These are phyloP conservation scores for Sungouiella thailandica DNA, from an alignment of 805 yeast genomes.

Conservation along the genomic window DNA sequence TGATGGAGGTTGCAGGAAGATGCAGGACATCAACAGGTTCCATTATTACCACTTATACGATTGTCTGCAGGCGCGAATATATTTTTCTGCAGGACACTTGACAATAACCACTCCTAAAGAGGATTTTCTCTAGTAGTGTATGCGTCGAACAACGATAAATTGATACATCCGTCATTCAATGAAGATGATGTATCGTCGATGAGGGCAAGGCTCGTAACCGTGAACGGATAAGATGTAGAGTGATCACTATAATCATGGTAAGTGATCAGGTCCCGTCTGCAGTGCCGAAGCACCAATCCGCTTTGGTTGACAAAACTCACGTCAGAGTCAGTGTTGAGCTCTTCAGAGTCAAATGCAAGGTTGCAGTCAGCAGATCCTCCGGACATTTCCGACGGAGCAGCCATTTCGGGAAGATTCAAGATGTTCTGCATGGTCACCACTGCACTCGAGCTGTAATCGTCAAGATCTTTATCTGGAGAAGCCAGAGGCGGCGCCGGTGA, in stretches of 20 bases:
- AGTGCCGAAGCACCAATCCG: constrained; percentile 18
- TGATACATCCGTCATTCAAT: constrained; percentile 39
- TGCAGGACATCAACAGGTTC: too few species aligned
- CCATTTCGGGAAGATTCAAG: constrained; percentile 27
- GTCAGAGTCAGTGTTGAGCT: constrained; percentile 29
- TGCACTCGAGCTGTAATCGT: not conserved
- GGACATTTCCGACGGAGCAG: constrained; percentile 17
- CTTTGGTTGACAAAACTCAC: constrained; percentile 25
- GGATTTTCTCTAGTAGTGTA: constrained; percentile 40
- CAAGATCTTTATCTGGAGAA: not conserved
- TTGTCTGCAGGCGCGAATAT: too few species aligned
- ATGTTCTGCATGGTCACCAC: constrained; percentile 11
- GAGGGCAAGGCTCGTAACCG: constrained; percentile 32
- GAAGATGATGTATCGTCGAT: constrained; percentile 34
- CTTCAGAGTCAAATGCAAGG: constrained; percentile 25
- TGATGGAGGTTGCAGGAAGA: too few species aligned
- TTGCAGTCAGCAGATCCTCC: constrained; percentile 7
- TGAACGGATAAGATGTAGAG: constrained; percentile 17
- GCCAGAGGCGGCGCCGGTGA: not conserved
- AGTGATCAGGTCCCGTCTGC: constrained; percentile 8
- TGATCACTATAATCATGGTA: constrained; percentile 7
- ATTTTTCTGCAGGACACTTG: too few species aligned
- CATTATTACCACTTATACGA: too few species aligned
- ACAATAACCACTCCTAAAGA: too few species aligned
- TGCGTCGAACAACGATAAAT: constrained; percentile 37